Base-by-base conservation (phyloP, 306 rosid genomes). In the Boehmeria nivea region DNA sequence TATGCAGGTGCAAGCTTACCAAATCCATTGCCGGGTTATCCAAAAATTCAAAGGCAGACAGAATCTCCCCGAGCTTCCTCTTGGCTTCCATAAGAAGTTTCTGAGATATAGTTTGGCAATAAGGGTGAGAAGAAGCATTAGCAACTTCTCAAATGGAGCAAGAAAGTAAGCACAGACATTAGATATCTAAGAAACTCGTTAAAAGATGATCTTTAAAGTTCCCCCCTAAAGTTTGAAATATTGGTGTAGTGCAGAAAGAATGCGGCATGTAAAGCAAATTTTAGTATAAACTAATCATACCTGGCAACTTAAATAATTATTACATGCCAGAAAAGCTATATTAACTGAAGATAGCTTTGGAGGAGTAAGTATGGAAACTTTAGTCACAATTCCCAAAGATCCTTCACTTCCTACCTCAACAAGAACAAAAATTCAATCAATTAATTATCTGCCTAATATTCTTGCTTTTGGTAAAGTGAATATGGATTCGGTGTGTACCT, bases 1-100 rank as follows among this genome's bases (percentile, higher is more conserved):
- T 0, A 51, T 1, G n/a, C 1, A 27, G 57, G 19, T 37, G 22
- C 59, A 70, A 28, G 65, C 76, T 76, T 69, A 91, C 96, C 95
- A 91, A 73, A 60, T 91, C 68, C 95, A 87, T 55, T 38, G 96
- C 76, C 44, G 51, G 54, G 68, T 51, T 62, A 74, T 91, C 98
- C 63, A 91, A 78, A 66, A 91, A 91, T 72, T 91, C 98, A 76
- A 91, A 91, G 55, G 96, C 96, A 66, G 98, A 91, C 45, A 91
- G 81, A 68, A 91, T 80, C 78, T 84, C 96, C 78, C 96, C 98
- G 56, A 91, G 96, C 66, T 79, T 84, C 69, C 76, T 72, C 80
- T 80, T 91, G 59, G 98, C 98, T 66, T 84, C 93, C 63, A 76
- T 73, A 61, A 91, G 81, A 66, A 91, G 88, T 69, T 82, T 84